Conservation (phyloP, 2,329 filamentous ascomycete species). For the Claviceps sp. region DNA sequence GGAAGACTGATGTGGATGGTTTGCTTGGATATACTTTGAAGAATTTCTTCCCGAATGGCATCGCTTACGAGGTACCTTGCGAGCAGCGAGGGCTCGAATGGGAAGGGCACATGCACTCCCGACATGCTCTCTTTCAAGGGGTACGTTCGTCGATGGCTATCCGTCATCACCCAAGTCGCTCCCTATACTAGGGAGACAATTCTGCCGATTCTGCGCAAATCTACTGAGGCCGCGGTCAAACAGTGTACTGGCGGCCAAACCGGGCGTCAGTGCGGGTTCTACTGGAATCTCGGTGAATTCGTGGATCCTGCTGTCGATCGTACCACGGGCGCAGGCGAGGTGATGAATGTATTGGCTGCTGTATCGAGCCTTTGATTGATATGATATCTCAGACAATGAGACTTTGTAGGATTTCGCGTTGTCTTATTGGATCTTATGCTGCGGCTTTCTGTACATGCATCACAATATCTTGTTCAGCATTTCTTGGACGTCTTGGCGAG, state of each 20-base stretch:
- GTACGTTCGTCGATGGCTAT: slow-evolving; percentile 53
- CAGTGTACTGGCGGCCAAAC: slow-evolving; percentile 48
- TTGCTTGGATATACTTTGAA: slow-evolving; percentile 36
- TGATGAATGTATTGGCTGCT: slow-evolving; percentile 43
- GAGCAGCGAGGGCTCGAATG: slow-evolving; percentile 45
- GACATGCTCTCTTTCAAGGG: slow-evolving; percentile 67
- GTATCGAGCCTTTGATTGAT: slow-evolving; percentile 29
- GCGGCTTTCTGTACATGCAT: not conserved
- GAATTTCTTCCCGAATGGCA: slow-evolving; percentile 42
- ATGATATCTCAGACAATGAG: not conserved
- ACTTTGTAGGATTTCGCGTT: not conserved
- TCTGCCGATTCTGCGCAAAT: slow-evolving; percentile 41
- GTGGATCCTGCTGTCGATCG: slow-evolving; percentile 35
- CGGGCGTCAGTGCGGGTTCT: slow-evolving; percentile 49
- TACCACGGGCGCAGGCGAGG: slow-evolving; percentile 43
- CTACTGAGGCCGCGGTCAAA: slow-evolving; percentile 44
- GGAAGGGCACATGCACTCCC: slow-evolving; percentile 44
- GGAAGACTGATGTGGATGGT: slow-evolving; percentile 41
- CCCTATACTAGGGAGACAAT: slow-evolving; percentile 44
- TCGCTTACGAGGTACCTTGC: slow-evolving; percentile 56
- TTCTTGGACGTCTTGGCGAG: not conserved
- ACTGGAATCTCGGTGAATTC: slow-evolving; percentile 39
- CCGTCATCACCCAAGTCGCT: slow-evolving; percentile 46
- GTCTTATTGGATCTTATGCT: not conserved
- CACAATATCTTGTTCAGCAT: not conserved